Evolutionary conservation across 1,139 yeast species (phyloP).

Genomic region (Debaryomycetaceae sp.): DNA sequence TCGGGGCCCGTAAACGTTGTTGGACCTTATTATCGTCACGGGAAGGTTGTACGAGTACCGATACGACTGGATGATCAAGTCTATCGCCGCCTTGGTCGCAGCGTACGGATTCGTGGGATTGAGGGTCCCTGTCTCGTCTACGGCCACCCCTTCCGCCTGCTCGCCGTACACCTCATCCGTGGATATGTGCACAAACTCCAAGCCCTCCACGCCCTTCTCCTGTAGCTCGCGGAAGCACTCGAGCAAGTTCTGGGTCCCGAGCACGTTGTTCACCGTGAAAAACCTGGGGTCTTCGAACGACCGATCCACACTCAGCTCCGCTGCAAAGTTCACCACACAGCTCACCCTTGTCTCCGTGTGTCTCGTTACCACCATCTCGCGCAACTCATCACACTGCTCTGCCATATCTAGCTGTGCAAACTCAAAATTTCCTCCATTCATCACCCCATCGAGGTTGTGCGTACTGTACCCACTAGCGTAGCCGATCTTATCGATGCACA

Average conservation of each 20-base stretch:
- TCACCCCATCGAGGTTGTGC: constrained; percentile 21
- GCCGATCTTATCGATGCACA: constrained; percentile 48
- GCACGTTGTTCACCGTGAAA: constrained; percentile 46
- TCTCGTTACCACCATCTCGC: constrained; percentile 8
- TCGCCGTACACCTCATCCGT: constrained; percentile 65
- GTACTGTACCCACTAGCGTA: constrained; percentile 24
- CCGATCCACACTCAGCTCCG: constrained; percentile 56
- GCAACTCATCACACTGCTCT: constrained; percentile 16
- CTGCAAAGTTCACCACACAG: constrained; percentile 52
- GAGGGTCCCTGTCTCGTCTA: constrained; percentile 35
- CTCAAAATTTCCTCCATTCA: constrained; percentile 17
- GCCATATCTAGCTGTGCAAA: constrained; percentile 38
- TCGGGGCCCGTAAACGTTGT: constrained; percentile 54
- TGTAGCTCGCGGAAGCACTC: constrained; percentile 25
- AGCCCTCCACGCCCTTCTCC: constrained; percentile 2
- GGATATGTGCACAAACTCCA: constrained; percentile 47
- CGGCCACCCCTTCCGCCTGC: constrained; percentile 18
- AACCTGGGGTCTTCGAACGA: constrained; percentile 46
- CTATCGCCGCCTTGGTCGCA: constrained; percentile 58
- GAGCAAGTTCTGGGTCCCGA: constrained; percentile 49
- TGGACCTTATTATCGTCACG: constrained; percentile 44
- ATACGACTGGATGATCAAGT: constrained; percentile 49
- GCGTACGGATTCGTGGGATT: constrained; percentile 60
- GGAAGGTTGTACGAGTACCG: constrained; percentile 43
- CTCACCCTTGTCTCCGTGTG: constrained; percentile 1